phyloP scores from a whole-genome alignment of 495 filamentous ascomycete species.

The Hypoxylon rickii region DNA sequence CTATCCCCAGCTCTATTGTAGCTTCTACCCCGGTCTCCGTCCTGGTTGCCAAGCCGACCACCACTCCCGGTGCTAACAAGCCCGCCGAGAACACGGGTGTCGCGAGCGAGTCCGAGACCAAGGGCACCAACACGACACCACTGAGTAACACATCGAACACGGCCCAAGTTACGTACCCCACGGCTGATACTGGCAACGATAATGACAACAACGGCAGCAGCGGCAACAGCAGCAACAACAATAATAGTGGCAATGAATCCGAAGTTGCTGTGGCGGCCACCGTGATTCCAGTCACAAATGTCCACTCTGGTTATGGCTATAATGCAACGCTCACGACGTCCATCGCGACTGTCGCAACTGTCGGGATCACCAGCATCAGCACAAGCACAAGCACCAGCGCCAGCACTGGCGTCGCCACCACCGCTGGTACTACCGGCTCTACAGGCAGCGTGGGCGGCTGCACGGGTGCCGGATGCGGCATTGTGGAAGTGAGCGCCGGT shows the following conservation, averaged over 20 bases:
- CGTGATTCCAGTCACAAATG: constrained; percentile 23
- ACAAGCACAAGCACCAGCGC: no score
- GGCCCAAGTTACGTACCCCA: no score
- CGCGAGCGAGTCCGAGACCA: background rate
- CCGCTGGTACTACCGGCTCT: background rate
- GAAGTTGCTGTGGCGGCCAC: constrained; percentile 26
- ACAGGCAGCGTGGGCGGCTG: constrained; percentile 3
- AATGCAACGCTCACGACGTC: constrained; percentile 28
- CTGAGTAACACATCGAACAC: background rate
- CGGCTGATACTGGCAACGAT: no score
- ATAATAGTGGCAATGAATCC: constrained; percentile 21
- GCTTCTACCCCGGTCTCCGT: background rate
- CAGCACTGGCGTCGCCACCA: no score
- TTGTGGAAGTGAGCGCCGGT: constrained; percentile 34
- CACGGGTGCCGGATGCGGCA: constrained; percentile 8
- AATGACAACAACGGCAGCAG: no score
- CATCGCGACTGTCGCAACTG: background rate
- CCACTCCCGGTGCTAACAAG: no score
- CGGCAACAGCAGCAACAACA: no score
- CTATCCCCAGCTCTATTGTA: background rate
- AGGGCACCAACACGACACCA: background rate
- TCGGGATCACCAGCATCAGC: no score
- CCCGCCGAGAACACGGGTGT: constrained; percentile 11
- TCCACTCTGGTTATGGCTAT: constrained; percentile 16
- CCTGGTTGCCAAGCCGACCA: no score